Percentiles rank a stretch among this genome's conserved stretches.
These are phyloP conservation scores for Punctularia strigosozonata DNA, from an alignment of 768 basidiomycete species.

Conservation along the genomic window DNA sequence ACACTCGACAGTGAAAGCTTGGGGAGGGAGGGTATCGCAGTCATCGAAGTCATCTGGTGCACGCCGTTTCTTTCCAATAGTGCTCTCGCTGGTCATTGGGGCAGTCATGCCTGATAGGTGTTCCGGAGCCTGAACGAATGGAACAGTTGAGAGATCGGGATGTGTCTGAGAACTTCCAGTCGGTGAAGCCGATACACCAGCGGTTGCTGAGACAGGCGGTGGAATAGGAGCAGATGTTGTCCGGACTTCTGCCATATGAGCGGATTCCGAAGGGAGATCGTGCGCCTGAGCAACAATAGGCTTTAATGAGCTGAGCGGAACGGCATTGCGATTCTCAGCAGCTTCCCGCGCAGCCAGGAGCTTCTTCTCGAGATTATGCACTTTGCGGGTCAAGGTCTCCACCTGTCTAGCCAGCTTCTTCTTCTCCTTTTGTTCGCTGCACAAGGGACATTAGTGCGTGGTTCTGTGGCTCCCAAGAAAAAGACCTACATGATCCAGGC, in stretches of 20 bases:
- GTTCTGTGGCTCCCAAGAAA: neutral
- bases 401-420: conserved; percentile 64
- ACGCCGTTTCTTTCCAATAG: conserved; percentile 53
- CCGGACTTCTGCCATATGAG: no score
- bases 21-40: conserved; percentile 41
- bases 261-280: no score
- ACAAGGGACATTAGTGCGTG: conserved; percentile 3
- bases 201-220: no score
- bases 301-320: no score
- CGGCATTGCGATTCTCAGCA: no score
- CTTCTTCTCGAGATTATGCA: conserved; percentile 60
- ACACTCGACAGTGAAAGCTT: conserved; percentile 51
- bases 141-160: no score
- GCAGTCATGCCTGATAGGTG: neutral
- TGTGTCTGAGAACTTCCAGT: no score
- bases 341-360: conserved; percentile 41
- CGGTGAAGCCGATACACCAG: no score
- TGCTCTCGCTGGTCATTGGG: conserved; percentile 23
- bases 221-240: no score
- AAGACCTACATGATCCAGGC: conserved; percentile 61
- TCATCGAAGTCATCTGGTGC: conserved; percentile 71
- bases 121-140: conserved; percentile 3
- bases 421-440: conserved; percentile 68
- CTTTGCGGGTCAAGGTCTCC: conserved; percentile 61
- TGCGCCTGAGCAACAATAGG: no score